phyloP scores from a whole-genome alignment of 1,284 basidiomycete genomes.

The Coniferiporia weirii region DNA sequence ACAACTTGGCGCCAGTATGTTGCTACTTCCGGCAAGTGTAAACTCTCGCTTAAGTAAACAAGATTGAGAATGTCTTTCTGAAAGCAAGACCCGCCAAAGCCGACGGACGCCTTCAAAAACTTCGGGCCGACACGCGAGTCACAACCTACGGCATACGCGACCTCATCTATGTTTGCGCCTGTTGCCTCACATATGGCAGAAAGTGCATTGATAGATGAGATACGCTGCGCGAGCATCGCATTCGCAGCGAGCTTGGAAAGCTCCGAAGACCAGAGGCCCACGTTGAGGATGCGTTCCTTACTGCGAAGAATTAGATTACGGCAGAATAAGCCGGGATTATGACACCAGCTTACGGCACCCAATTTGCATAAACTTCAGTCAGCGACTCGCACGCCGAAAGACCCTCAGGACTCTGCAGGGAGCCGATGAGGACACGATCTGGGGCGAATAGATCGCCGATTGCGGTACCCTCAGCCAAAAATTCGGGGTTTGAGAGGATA shows the following conservation, averaged over 20 bases:
- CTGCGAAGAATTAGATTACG: slow-evolving; percentile 31
- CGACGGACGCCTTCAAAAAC: slow-evolving; percentile 92
- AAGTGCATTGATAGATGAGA: slow-evolving; percentile 96
- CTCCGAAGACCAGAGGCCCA: slow-evolving; percentile 98
- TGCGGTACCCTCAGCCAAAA: slow-evolving; percentile 97
- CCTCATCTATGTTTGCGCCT: slow-evolving; percentile 98
- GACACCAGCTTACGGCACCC: slow-evolving; percentile 73
- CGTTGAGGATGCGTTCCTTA: slow-evolving; percentile 79
- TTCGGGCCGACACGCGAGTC: slow-evolving; percentile 93
- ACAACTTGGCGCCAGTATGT: slow-evolving; percentile 96
- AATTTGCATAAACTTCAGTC: slow-evolving; percentile 84
- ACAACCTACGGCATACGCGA: slow-evolving; percentile 89
- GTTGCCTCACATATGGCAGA: slow-evolving; percentile 99
- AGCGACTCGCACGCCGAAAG: slow-evolving; percentile 77
- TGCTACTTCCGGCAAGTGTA: slow-evolving; percentile 95
- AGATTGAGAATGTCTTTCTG: slow-evolving; percentile 99
- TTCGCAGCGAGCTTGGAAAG: slow-evolving; percentile 98
- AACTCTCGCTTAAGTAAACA: slow-evolving; percentile 92
- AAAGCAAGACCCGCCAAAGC: slow-evolving; percentile 99
- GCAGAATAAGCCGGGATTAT: background rate
- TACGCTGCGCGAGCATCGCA: slow-evolving; percentile 97
- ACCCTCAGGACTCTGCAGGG: slow-evolving; percentile 84
- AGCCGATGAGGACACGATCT: slow-evolving; percentile 96
- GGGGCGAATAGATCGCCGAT: slow-evolving; percentile 85
- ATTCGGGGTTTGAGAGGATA: slow-evolving; percentile 99